Base-by-base conservation (phyloP, 2,329 filamentous ascomycete genomes). In the Dactylellina haptotyla region DNA sequence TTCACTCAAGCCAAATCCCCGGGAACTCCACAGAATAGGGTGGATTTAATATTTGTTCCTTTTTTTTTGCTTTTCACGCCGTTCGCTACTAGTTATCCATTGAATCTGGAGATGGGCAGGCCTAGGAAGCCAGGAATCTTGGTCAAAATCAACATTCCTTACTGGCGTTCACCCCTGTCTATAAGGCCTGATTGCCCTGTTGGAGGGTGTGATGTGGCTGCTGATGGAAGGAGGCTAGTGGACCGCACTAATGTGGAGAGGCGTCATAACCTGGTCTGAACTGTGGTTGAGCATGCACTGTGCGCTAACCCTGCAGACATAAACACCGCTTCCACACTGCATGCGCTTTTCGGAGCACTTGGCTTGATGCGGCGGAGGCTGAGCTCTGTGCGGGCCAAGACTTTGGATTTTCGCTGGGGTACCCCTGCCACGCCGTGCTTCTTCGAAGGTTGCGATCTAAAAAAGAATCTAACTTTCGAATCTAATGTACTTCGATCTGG, bases 141-240 rank as follows among this genome's bases (percentile, higher is more conserved):
- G 66, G 66, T 53, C 45, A 39, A 70, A 72, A 72, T 59, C 66
- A 72, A 72, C 66, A 72, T 72, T 72, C 66, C 50, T 72, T 26
- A 26, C 48, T 72, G 50, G 53, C 57, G 57, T 58, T 72, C 32
- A 25, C 25, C 12, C 9, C 3, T 28, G 12, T 6, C 23, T 10
- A 46, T 12, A 16, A 41, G 30, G 16, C 51, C 9, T 26, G 32
- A 25, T 4, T 10, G 20, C 8, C 4, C 14, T 37, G 39, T 23
- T 30, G 9, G 46, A 23, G n/a, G 50, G 62, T 32, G 37, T 51
- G 46, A 62, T 69, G 64, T 69, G 64, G 64, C 64, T 67, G 53
- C 54, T 46, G 34, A 23, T 37, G 30, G 34, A 58, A 61, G 28
- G 64, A 61, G 56, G 64, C 64, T 69, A 69, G 56, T 69, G 64